Evolutionary conservation across 192 early-diverging fungal species (phyloP).

Genomic region (Backusella morwellensis): DNA sequence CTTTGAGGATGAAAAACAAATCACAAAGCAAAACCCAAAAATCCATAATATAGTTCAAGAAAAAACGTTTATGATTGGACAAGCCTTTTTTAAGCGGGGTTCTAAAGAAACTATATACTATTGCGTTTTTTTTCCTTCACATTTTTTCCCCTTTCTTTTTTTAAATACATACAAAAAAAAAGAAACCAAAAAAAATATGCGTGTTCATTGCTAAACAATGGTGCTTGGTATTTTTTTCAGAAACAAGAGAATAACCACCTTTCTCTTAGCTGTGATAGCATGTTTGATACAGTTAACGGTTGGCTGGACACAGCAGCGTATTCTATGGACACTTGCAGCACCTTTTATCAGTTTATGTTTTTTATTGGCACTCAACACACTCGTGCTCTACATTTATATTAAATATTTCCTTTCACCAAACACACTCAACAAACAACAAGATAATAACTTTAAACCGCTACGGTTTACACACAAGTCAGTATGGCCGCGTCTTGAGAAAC

Average conservation of each 20-base stretch:
- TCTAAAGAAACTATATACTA: not conserved
- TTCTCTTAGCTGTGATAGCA: not conserved
- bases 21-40: too few relatives aligned
- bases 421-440: not conserved
- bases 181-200: constrained; percentile 4
- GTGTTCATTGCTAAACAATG: constrained; percentile 8
- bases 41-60: not conserved
- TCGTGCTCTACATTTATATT: constrained; percentile 28
- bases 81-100: not conserved
- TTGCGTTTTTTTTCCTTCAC: not conserved
- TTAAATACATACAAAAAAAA: not conserved
- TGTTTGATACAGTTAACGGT: constrained; percentile 3
- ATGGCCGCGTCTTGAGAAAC: constrained; percentile 7
- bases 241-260: constrained; percentile 1
- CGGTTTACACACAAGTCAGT: not conserved
- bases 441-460: constrained; percentile 14
- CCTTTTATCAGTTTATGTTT: constrained; percentile 16
- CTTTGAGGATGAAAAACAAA: not conserved
- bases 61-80: not conserved
- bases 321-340: not conserved
- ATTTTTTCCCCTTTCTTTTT: not conserved
- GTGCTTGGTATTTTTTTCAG: constrained; percentile 2
- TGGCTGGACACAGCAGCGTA: not conserved
- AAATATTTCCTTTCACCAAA: constrained; percentile 27
- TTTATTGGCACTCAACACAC: constrained; percentile 22